These are phyloP conservation scores for Xerocomus minutiporus DNA, from an alignment of 1,284 basidiomycete species.

Conservation along the genomic window DNA sequence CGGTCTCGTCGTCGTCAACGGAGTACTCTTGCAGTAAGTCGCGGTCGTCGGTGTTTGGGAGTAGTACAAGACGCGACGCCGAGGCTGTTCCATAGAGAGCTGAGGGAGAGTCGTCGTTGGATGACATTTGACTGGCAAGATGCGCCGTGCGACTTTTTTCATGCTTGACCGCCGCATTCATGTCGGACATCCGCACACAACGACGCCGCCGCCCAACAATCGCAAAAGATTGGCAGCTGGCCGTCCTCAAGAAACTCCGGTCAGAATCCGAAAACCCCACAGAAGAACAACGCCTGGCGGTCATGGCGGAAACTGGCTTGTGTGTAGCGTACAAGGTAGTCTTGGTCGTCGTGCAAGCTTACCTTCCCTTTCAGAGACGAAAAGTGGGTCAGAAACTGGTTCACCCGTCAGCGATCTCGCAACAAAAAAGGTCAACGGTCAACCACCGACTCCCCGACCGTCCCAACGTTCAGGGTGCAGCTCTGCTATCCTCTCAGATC, in stretches of 20 bases:
- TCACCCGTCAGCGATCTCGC: conserved; percentile 28
- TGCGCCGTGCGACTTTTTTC: conserved; percentile 21
- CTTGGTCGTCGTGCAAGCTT: conserved; percentile 5
- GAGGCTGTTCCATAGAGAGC: conserved; percentile 23
- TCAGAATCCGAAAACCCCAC: conserved; percentile 23
- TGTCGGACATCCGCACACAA: background rate
- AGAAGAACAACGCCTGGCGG: conserved; percentile 20
- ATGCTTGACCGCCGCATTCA: background rate
- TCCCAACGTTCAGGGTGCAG: conserved; percentile 18
- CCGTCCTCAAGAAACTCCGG: conserved; percentile 26
- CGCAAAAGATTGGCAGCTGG: conserved; percentile 31
- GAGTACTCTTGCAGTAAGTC: conserved; percentile 39
- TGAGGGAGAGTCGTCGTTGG: conserved; percentile 10
- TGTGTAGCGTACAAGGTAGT: conserved; percentile 19
- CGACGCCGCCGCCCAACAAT: conserved; percentile 14
- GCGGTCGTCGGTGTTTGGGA: conserved; percentile 46
- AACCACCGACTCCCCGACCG: background rate
- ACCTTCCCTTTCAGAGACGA: conserved; percentile 19
- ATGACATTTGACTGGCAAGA: background rate
- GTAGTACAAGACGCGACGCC: conserved; percentile 55
- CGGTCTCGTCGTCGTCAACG: conserved; percentile 42
- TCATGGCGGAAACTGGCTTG: conserved; percentile 29
- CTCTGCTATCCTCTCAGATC: background rate
- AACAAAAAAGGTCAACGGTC: conserved; percentile 4
- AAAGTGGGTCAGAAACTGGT: conserved; percentile 31